phyloP scores from a whole-genome alignment of 768 basidiomycete genomes.

The Tylopilus vinaceipallidus region DNA sequence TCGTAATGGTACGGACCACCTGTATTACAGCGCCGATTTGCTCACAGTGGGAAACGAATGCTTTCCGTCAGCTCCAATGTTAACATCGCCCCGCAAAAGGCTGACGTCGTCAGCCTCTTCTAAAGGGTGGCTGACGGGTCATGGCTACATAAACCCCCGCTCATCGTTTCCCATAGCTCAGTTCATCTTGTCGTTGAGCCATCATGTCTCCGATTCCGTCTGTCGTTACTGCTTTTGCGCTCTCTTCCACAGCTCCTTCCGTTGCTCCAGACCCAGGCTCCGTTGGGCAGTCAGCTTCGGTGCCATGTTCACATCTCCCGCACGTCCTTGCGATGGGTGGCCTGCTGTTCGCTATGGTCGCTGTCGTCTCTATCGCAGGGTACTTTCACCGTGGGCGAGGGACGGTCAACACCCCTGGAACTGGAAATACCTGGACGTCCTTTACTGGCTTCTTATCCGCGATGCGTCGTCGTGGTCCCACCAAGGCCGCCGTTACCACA shows the following conservation, averaged over 20 bases:
- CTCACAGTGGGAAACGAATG: no score
- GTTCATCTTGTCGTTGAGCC: background rate
- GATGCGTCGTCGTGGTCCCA: no score
- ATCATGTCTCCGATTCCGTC: constrained; percentile 20
- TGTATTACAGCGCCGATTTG: no score
- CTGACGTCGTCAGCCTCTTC: no score
- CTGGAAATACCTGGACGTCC: constrained; percentile 6
- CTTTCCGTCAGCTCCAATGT: no score
- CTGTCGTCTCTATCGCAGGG: constrained; percentile 10
- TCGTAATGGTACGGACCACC: no score
- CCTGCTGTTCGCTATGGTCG: constrained; percentile 10
- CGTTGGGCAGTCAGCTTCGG: background rate
- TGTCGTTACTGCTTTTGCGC: constrained; percentile 4
- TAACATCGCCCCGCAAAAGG: no score
- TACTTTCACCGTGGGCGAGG: constrained; percentile 14
- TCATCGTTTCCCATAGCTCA: no score
- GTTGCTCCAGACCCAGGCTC: background rate
- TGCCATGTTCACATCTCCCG: no score
- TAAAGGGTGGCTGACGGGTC: no score
- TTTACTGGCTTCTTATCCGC: constrained; percentile 7
- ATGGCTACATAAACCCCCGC: no score
- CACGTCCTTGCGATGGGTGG: constrained; percentile 7
- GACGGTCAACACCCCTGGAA: background rate
- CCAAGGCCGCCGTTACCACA: no score
- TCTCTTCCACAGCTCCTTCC: constrained; percentile 3